Base-by-base conservation (phyloP, 495 filamentous ascomycete genomes). In the Penicillium canescens region DNA sequence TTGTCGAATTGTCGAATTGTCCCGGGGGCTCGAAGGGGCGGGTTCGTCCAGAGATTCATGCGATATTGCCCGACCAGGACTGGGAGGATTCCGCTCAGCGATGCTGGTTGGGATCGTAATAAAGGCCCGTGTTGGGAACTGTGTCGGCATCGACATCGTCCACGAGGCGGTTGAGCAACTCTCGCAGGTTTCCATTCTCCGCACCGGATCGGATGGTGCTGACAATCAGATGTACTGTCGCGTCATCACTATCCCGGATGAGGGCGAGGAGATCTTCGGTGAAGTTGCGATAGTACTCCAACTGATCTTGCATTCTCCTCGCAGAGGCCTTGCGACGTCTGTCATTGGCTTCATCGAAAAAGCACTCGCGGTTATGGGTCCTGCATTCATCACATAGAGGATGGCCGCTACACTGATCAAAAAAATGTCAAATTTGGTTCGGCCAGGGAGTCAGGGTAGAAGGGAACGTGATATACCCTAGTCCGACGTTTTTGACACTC, bases 401-500 rank as follows among this genome's bases (percentile, higher is more conserved):
- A 18, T 56, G 61, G 3, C 62, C 66, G 39, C 59, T 71, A 42
- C 67, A 65, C 67, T 73, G 53, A 49, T 62, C 40, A 53, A 2
- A 55, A 42, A 42, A 46, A 42, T 24, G 50, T 46, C 45, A 57
- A 57, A 56, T 10, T 42, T 8, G 12, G 23, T 28, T 41, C n/a
- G 16, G 26, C 10, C 8, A 43, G 7, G 3, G 23, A 41, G 36
- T 18, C 20, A 18, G 31, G 38, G 26, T 8, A 13, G 26, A 52
- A 40, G 42, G 24, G 21, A 46, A 16, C 35, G 46, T 33, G n/a
- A 26, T 55, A 13, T 70, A 77, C 74, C 70, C 71, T 75, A 38
- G 71, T 76, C 24, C 74, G 68, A 38, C 70, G 62, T 43, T 56
- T 65, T 56, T 77, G 69, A 56, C 74, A 77, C 53, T 77, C 71